These are phyloP conservation scores for Jasminum sambac DNA, from an alignment of 257 asterid species.

Conservation along the genomic window DNA sequence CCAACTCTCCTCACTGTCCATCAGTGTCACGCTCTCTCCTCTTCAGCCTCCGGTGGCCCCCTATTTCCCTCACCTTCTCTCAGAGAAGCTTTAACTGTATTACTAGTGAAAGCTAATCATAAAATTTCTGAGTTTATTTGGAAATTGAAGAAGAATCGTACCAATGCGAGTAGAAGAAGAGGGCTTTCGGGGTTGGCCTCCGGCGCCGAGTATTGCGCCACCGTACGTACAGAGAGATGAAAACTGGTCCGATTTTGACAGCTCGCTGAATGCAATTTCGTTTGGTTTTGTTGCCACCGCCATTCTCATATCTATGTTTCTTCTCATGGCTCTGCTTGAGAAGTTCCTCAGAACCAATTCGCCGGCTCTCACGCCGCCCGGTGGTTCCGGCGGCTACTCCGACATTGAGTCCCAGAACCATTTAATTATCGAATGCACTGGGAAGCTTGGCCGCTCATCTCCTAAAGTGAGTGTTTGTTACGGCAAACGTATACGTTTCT, in stretches of 20 bases:
- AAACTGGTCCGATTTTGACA: conserved; percentile 88
- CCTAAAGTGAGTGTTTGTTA: conserved; percentile 61
- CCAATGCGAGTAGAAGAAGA: conserved; percentile 69
- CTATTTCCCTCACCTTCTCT: conserved; percentile 5
- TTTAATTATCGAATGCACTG: conserved; percentile 29
- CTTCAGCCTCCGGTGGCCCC: conserved; percentile 22
- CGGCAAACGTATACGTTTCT: not conserved
- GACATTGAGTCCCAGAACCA: conserved; percentile 60
- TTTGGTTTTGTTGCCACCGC: conserved; percentile 97
- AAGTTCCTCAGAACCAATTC: conserved; percentile 66
- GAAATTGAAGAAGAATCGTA: not conserved
- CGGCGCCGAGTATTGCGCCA: conserved; percentile 66
- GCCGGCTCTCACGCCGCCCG: conserved; percentile 45
- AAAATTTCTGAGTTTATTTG: conserved; percentile 13
- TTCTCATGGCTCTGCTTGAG: conserved; percentile 90
- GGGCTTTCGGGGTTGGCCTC: conserved; percentile 66
- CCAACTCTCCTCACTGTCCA: conserved; percentile 19
- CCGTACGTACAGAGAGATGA: conserved; percentile 57
- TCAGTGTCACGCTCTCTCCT: conserved; percentile 1
- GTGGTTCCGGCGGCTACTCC: conserved; percentile 32
- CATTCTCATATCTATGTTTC: conserved; percentile 86
- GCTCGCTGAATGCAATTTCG: conserved; percentile 83
- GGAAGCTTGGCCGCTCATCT: conserved; percentile 58
- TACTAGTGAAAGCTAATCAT: conserved; percentile 17
- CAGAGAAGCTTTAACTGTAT: conserved; percentile 26